Evolutionary conservation across 2,329 filamentous ascomycete genomes (phyloP), one percentile per base, ranked within the genome.

Genomic region (Aspergillus carbonarius): DNA sequence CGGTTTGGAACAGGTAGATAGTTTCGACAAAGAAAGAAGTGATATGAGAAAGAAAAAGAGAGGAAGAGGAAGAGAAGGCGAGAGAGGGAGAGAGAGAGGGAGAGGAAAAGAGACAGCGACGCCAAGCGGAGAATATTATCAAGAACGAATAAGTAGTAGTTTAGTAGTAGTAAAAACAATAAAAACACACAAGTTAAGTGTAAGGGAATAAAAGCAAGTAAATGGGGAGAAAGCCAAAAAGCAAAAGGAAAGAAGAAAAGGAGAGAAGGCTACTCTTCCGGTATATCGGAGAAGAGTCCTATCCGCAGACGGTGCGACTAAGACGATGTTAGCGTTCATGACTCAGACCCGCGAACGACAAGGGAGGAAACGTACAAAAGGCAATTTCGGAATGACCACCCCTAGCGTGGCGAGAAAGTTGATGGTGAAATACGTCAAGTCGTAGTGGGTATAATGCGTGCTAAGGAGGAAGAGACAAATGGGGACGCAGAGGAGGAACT

Each of bases 391-490:
- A 73, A 99, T 95, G 59, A 99, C 90, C 57, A 99, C 95, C 46
- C 85, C 92, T 72, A 99, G 80, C 39, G 96, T 91, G 57, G 95
- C 95, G 70, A 97, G 79, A 74, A 96, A 93, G 80, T 99, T 99
- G 80, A 99, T 95, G 69, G 90, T 92, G 74, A 99, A 99, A 78
- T 96, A 98, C 46, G 92, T 90, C 74, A 97, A 77, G 78, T 97
- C 93, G 82, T 98, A 99, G 78, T 98, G 93, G 48, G 95, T 98
- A 79, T 98, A 99, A 78, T 99, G 95, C 23, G 95, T 99, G 84
- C 93, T 98, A 70, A 98, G 83, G 57, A 99, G 84, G 76, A 99
- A 99, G 63, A 99, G 84, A 64, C 93, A 85, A 69, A 99, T 96
- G 39, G 95, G 95, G 34, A 98, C 93, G 70, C 89, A 92, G 68